Percentiles rank a stretch among this genome's conserved stretches.
These are phyloP conservation scores for Cystobasidium slooffiae DNA, from an alignment of 1,284 basidiomycete genomes.

Conservation along the genomic window DNA sequence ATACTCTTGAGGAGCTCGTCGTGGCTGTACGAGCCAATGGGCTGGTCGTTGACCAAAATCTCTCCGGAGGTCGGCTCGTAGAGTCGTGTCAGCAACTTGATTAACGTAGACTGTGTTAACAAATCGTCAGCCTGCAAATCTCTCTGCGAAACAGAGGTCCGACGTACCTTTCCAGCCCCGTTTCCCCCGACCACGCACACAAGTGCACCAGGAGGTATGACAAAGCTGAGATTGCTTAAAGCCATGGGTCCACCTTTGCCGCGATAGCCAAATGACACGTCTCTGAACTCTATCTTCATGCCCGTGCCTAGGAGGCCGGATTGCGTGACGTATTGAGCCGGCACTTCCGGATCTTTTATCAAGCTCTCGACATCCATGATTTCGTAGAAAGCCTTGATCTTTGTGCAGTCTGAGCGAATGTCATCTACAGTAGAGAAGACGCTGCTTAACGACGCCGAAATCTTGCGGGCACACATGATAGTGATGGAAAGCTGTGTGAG, in stretches of 20 bases:
- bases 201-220: slow-evolving; percentile 6
- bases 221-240: slow-evolving; percentile 5
- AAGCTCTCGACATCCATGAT: slow-evolving; percentile 1
- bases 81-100: slow-evolving; percentile 23
- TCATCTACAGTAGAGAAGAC: slow-evolving; percentile 12
- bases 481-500: slow-evolving; percentile 10
- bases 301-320: neutral
- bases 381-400: slow-evolving; percentile 20
- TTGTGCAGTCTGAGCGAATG: slow-evolving; percentile 5
- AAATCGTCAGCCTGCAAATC: neutral
- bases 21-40: slow-evolving; percentile 10
- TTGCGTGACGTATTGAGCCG: neutral
- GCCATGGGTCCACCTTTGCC: slow-evolving; percentile 11
- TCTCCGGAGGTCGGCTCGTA: slow-evolving; percentile 14
- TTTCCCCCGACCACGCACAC: slow-evolving; percentile 15
- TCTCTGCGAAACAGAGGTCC: neutral
- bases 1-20: slow-evolving; percentile 9
- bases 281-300: slow-evolving; percentile 25
- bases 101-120: slow-evolving; percentile 4
- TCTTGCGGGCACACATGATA: neutral
- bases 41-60: slow-evolving; percentile 13
- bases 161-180: slow-evolving; percentile 14
- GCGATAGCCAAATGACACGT: slow-evolving; percentile 17
- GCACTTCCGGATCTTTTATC: neutral
- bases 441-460: neutral